Conservation (phyloP, 2,329 filamentous ascomycete genomes). For the Diplodia scrobiculata region DNA sequence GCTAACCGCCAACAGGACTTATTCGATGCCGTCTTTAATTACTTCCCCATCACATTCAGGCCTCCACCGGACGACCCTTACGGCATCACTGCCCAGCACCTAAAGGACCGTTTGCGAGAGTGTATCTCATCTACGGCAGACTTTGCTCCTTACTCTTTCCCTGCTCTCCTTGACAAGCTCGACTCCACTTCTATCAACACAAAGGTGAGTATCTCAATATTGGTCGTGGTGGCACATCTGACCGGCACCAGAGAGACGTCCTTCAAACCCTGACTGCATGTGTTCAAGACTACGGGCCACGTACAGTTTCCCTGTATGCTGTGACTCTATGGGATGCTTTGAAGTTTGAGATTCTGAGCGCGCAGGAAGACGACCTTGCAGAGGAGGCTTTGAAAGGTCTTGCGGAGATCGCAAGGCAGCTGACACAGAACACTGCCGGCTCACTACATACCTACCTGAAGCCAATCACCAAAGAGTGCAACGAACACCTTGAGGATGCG, state of each 20-base stretch:
- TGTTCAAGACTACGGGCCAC: slow-evolving; percentile 60
- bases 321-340: slow-evolving; percentile 68
- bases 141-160: slow-evolving; percentile 68
- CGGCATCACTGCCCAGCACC: slow-evolving; percentile 67
- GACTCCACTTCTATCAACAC: slow-evolving; percentile 70
- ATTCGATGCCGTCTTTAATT: slow-evolving; percentile 71
- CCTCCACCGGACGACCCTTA: slow-evolving; percentile 70
- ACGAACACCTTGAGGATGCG: slow-evolving; percentile 68
- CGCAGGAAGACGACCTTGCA: slow-evolving; percentile 66
- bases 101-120: slow-evolving; percentile 65
- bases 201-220: slow-evolving; percentile 52
- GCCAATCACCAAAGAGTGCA: slow-evolving; percentile 66
- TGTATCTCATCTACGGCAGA: slow-evolving; percentile 64
- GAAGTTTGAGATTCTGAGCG: slow-evolving; percentile 69
- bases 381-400: slow-evolving; percentile 60
- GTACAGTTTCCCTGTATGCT: slow-evolving; percentile 63
- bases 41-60: slow-evolving; percentile 71
- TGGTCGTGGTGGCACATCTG: not conserved
- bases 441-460: slow-evolving; percentile 58
- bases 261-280: slow-evolving; percentile 64
- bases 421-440: slow-evolving; percentile 55
- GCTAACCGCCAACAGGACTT: slow-evolving; percentile 46
- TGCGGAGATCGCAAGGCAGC: slow-evolving; percentile 57
- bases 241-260: slow-evolving; percentile 58
- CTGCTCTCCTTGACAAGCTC: slow-evolving; percentile 68